phyloP scores from a whole-genome alignment of 768 basidiomycete species.

The Russula sp. region DNA sequence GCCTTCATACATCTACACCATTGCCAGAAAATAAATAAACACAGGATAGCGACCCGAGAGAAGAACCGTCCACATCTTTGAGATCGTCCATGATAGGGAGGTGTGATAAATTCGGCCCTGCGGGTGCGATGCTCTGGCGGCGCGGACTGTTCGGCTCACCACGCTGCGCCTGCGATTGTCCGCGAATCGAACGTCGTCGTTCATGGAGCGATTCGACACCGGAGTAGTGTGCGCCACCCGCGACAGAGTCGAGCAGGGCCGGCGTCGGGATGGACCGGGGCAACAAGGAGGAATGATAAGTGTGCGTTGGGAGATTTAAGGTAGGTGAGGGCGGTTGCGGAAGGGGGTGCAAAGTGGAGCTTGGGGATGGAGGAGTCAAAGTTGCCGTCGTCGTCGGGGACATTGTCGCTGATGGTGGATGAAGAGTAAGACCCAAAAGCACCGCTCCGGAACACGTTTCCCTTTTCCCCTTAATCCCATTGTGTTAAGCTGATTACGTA shows the following conservation, averaged over 20 bases:
- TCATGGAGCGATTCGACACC: conserved; percentile 40
- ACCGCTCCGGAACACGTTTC: neutral
- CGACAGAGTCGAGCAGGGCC: conserved; percentile 50
- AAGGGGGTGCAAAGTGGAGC: neutral
- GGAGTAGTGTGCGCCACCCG: conserved; percentile 58
- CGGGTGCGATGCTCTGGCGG: conserved; percentile 9
- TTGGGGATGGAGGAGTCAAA: neutral
- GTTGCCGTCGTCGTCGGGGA: neutral
- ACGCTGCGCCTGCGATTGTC: neutral
- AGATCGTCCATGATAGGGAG: conserved; percentile 50
- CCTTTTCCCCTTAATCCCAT: neutral
- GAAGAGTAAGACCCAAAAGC: neutral
- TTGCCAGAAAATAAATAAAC: neutral
- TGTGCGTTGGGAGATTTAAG: conserved; percentile 36
- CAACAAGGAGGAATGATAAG: conserved; percentile 42
- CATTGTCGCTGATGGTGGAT: neutral
- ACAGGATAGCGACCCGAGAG: neutral
- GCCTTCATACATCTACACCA: conserved; percentile 42
- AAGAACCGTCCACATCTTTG: conserved; percentile 34
- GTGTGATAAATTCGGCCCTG: conserved; percentile 30
- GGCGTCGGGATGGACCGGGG: conserved; percentile 40
- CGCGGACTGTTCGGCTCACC: neutral
- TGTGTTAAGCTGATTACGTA: neutral
- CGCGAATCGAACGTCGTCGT: conserved; percentile 14
- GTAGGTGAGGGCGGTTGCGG: conserved; percentile 13